Evolutionary conservation across 78 protist species (phyloP).

Genomic region (Tieghemostelium lacteum): DNA sequence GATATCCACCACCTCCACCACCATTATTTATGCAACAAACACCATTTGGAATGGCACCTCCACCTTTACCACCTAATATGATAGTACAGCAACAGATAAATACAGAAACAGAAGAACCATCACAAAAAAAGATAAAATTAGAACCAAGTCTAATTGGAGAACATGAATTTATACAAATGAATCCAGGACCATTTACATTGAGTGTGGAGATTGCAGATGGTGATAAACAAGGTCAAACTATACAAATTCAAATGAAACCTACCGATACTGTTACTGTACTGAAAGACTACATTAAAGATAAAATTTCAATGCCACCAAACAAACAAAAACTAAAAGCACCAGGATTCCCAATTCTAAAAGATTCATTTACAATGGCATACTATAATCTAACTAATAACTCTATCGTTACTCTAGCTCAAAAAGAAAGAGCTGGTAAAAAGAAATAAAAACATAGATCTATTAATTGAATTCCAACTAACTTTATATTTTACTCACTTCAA

Average conservation of each 20-base stretch:
- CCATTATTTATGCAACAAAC: not conserved
- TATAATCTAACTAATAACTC: constrained; percentile 42
- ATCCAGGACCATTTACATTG: constrained; percentile 63
- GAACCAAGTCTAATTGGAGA: constrained; percentile 49
- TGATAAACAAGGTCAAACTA: constrained; percentile 5
- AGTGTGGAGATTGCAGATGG: constrained; percentile 15
- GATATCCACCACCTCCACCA: not conserved
- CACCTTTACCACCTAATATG: not conserved
- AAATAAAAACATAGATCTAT: too few species aligned
- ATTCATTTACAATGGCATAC: constrained; percentile 39
- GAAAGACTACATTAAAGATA: constrained; percentile 54
- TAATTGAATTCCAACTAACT: too few species aligned
- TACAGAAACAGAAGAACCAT: constrained; percentile 1
- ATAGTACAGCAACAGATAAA: not conserved
- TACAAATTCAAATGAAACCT: constrained; percentile 16
- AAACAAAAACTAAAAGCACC: constrained; percentile 78
- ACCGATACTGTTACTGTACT: constrained; percentile 29
- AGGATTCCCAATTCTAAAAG: constrained; percentile 70
- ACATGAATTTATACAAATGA: constrained; percentile 2
- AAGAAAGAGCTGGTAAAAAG: constrained; percentile 79
- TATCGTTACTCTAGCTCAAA: constrained; percentile 7
- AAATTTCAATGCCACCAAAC: constrained; percentile 66
- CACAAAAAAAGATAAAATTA: constrained; percentile 20
- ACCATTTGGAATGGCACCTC: constrained; percentile 10
- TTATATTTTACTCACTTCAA: too few species aligned